A percentile compares a stretch with the other conserved stretches of the same genome.
phyloP scores from a whole-genome alignment of 495 filamentous ascomycete genomes.

The Penicillium macrosclerotiorum region DNA sequence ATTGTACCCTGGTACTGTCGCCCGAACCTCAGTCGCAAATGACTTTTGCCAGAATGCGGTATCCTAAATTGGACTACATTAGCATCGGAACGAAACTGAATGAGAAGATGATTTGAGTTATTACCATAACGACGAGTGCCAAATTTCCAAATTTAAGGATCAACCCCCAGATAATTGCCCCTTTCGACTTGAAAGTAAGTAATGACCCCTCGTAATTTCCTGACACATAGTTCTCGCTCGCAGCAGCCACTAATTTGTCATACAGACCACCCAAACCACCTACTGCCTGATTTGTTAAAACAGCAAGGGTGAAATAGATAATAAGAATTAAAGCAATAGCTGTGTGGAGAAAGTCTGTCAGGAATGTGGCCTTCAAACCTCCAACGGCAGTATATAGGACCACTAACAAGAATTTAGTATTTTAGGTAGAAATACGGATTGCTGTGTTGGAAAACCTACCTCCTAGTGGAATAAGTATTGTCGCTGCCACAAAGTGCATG shows the following conservation, averaged over 20 bases:
- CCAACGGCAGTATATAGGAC: conserved; percentile 41
- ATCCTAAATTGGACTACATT: conserved; percentile 25
- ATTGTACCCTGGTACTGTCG: conserved; percentile 44
- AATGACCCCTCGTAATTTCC: conserved; percentile 49
- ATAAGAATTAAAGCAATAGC: conserved; percentile 38
- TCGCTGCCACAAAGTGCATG: conserved; percentile 41
- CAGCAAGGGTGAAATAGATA: conserved; percentile 36
- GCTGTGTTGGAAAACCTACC: too few relatives aligned
- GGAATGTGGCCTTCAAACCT: conserved; percentile 41
- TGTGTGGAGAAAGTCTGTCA: conserved; percentile 41
- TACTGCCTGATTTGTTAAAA: conserved; percentile 30
- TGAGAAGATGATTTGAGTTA: too few relatives aligned
- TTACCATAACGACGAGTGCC: conserved; percentile 51
- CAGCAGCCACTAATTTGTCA: conserved; percentile 33
- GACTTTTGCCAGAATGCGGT: conserved; percentile 55
- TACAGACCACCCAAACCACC: conserved; percentile 37
- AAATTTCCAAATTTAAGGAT: conserved; percentile 49
- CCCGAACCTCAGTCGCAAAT: conserved; percentile 42
- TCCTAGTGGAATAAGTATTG: conserved; percentile 46
- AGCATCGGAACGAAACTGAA: too few relatives aligned
- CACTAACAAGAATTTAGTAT: conserved; percentile 17
- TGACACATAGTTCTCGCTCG: conserved; percentile 35
- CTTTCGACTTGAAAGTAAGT: conserved; percentile 50
- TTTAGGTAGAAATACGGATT: not conserved
- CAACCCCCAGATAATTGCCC: conserved; percentile 49